Evolutionary conservation across 805 yeast species (phyloP).

Genomic region (Cyberlindnera bimundalis): DNA sequence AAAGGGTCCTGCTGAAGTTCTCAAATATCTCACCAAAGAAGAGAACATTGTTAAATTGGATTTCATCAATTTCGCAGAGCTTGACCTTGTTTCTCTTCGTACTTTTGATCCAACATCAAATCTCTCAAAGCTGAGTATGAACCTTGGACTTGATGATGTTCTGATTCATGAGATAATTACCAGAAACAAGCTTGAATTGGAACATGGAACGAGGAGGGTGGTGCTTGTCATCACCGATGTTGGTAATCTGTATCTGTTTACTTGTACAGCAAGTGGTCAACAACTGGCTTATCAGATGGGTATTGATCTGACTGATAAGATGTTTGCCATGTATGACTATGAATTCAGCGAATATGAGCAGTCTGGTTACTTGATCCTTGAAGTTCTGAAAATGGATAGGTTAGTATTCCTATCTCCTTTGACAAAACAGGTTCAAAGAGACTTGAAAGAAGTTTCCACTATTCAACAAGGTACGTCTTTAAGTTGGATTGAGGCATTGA

Average conservation of each 20-base stretch:
- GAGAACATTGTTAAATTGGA: conserved; percentile 26
- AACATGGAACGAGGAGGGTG: conserved; percentile 24
- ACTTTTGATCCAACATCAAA: conserved; percentile 20
- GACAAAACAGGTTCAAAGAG: conserved; percentile 18
- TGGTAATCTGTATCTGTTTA: conserved; percentile 33
- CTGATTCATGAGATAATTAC: conserved; percentile 32
- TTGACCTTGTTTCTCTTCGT: conserved; percentile 13
- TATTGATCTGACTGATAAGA: conserved; percentile 44
- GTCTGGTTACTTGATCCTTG: conserved; percentile 63
- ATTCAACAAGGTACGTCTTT: conserved; percentile 40
- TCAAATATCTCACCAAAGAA: conserved; percentile 15
- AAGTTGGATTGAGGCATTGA: conserved; percentile 68
- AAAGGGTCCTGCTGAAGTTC: conserved; percentile 9
- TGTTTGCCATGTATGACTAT: conserved; percentile 75
- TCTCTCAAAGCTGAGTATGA: conserved; percentile 4
- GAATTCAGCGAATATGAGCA: conserved; percentile 61
- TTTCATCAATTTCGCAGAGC: conserved; percentile 21
- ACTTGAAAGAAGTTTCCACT: conserved; percentile 29
- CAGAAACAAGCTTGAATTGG: conserved; percentile 21
- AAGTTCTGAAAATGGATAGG: conserved; percentile 52
- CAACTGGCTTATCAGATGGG: conserved; percentile 26
- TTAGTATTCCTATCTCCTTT: conserved; percentile 53
- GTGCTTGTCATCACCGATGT: conserved; percentile 32
- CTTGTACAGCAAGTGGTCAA: conserved; percentile 15
- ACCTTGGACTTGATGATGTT: conserved; percentile 26